Evolutionary conservation across 495 filamentous ascomycete genomes (phyloP), one percentile per base, ranked within the genome.

Genomic region (Tuber aestivum): DNA sequence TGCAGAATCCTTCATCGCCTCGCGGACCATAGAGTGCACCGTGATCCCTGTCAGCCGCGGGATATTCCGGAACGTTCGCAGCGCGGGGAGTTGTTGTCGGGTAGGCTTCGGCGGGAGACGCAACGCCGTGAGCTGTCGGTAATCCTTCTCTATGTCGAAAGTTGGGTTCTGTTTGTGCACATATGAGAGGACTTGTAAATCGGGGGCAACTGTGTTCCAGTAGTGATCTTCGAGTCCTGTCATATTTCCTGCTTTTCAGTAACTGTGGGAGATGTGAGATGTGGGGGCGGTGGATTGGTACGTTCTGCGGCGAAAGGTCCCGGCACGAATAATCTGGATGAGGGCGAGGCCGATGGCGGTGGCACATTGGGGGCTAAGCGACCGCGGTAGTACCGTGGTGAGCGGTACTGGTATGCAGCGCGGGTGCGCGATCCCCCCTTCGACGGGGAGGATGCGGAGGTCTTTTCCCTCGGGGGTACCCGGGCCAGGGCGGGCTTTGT

Each of bases 301-400:
- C 95, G 91, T 40, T 95, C 93, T 38, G 92, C 86, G 84, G 90
- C 91, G 87, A 98, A 99, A 12, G 95, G 95, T 8, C 96, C 96
- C 1, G 95, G 95, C n/a, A 92, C 86, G 86, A 94, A 99, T 72
- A 92, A 85, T 83, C 95, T 91, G 75, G 95, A 97, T 74, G 91
- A 87, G 18, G 95, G 94, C 79, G 94, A 91, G 48, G 95, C 95
- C 69, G 91, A 87, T 18, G 90, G 88, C 7, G 93, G 95, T 23
- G 92, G 91, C 84, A 96, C 92, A 83, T 97, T 90, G 68, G 95
- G 96, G 83, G 97, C 94, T 50, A 98, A 87, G 70, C 94, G 94
- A 73, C 95, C 95, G 83, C 95, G 92, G 84, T 97, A 89, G 88
- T 92, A 98, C 84, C 94, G 93, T 61, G 96, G 96, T 61, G 95